Evolutionary conservation across 768 basidiomycete genomes (phyloP).

Genomic region (Pilatotrama ljubarskyi): DNA sequence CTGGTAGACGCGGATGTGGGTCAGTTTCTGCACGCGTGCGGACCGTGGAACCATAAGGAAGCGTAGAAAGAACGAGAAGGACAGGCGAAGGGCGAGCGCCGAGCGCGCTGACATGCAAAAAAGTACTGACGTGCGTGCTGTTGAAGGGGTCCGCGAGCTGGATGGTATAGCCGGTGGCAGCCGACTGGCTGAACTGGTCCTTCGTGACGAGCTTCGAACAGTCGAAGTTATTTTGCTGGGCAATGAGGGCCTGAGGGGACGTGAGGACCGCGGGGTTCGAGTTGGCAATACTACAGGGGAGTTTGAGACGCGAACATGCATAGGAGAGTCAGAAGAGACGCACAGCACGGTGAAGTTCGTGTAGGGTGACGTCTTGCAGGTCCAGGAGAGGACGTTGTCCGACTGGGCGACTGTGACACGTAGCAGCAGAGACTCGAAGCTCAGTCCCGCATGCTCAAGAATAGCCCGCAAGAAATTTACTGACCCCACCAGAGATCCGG

Average conservation of each 20-base stretch:
- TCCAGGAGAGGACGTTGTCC: constrained; percentile 60
- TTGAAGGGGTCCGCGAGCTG: constrained; percentile 52
- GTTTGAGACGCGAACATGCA: constrained; percentile 19
- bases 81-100: no score
- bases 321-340: constrained; percentile 29
- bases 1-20: constrained; percentile 36
- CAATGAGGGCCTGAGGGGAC: constrained; percentile 47
- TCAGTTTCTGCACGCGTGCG: neutral
- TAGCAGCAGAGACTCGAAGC: neutral
- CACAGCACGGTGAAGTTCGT: constrained; percentile 54
- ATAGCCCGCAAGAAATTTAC: constrained; percentile 26
- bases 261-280: constrained; percentile 40
- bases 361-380: constrained; percentile 44
- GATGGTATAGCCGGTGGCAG: constrained; percentile 52
- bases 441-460: neutral
- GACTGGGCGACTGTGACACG: constrained; percentile 51
- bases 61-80: neutral
- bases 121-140: constrained; percentile 48
- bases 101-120: no score
- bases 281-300: constrained; percentile 46
- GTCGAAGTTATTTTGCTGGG: constrained; percentile 53
- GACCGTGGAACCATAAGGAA: neutral
- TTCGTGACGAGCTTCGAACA: constrained; percentile 56
- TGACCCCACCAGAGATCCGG: constrained; percentile 61
- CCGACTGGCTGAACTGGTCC: constrained; percentile 41